Evolutionary conservation across 768 basidiomycete genomes (phyloP).

Genomic region (Leucocoprinus birnbaumii): DNA sequence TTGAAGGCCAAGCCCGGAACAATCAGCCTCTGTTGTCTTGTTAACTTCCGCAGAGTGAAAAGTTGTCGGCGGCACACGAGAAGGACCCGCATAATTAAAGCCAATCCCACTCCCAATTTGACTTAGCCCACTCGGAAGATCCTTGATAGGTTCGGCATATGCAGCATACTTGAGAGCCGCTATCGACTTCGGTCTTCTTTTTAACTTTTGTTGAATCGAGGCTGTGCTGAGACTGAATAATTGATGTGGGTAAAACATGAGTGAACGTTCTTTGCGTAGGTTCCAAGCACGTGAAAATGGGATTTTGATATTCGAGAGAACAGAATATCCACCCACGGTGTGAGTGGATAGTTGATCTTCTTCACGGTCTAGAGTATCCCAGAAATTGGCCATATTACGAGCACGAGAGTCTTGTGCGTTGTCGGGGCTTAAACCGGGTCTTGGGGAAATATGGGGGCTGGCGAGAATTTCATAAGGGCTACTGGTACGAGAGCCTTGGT

Average conservation of each 20-base stretch:
- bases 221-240: constrained; percentile 29
- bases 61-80: too few relatives aligned
- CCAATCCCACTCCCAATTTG: constrained; percentile 53
- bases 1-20: neutral
- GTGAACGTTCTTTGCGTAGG: constrained; percentile 36
- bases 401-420: neutral
- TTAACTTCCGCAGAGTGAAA: too few relatives aligned
- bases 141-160: constrained; percentile 23
- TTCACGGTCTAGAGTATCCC: constrained; percentile 45
- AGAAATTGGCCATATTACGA: constrained; percentile 32
- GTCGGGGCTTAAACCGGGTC: neutral
- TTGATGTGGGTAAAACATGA: constrained; percentile 23
- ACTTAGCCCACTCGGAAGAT: constrained; percentile 43
- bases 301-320: constrained; percentile 21
- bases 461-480: too few relatives aligned
- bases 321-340: constrained; percentile 8
- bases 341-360: constrained; percentile 10
- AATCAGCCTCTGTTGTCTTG: neutral
- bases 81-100: constrained; percentile 34
- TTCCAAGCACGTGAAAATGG: constrained; percentile 27
- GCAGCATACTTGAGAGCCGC: constrained; percentile 28
- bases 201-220: constrained; percentile 38
- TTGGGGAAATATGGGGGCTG: constrained; percentile 6
- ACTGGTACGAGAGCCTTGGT: neutral
- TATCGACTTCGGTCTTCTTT: constrained; percentile 25